Evolutionary conservation across 2,329 filamentous ascomycete genomes (phyloP).

Genomic region (Cytospora paraplurivora): DNA sequence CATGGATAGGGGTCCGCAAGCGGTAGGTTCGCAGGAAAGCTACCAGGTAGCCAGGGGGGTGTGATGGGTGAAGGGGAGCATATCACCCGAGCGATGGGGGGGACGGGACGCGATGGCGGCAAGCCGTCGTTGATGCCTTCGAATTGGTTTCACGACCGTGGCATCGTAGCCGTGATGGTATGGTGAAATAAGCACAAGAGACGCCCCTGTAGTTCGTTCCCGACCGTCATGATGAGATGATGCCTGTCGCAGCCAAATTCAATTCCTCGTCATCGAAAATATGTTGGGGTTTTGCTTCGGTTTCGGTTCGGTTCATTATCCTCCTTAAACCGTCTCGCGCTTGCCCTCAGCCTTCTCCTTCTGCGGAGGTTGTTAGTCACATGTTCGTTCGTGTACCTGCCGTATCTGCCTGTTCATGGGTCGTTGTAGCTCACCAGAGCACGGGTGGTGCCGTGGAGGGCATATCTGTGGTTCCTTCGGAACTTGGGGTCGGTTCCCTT

Average conservation of each 20-base stretch:
- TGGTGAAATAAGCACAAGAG: slow-evolving; percentile 26
- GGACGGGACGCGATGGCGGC: slow-evolving; percentile 6
- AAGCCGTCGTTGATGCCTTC: slow-evolving; percentile 26
- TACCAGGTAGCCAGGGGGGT: slow-evolving; percentile 2
- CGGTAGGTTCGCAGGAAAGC: neutral
- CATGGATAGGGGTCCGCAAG: slow-evolving; percentile 3
- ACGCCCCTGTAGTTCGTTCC: slow-evolving; percentile 27
- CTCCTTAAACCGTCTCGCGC: slow-evolving; percentile 75
- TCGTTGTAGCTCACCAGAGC: slow-evolving; percentile 67
- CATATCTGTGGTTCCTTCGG: slow-evolving; percentile 99
- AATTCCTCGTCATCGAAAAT: slow-evolving; percentile 22
- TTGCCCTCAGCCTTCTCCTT: slow-evolving; percentile 98
- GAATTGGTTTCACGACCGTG: slow-evolving; percentile 25
- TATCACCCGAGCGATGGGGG: slow-evolving; percentile 20
- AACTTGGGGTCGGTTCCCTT: slow-evolving; percentile 99
- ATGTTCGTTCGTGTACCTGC: neutral
- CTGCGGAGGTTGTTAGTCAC: slow-evolving; percentile 50
- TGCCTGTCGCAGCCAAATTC: slow-evolving; percentile 23
- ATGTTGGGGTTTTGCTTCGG: slow-evolving; percentile 32
- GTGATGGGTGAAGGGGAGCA: slow-evolving; percentile 19
- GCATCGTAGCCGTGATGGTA: slow-evolving; percentile 24
- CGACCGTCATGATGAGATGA: slow-evolving; percentile 25
- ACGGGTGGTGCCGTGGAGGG: slow-evolving; percentile 97
- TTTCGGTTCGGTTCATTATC: slow-evolving; percentile 18
- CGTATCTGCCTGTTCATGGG: slow-evolving; percentile 17